phyloP scores from a whole-genome alignment of 768 basidiomycete species.

The Kondoa subrosea region DNA sequence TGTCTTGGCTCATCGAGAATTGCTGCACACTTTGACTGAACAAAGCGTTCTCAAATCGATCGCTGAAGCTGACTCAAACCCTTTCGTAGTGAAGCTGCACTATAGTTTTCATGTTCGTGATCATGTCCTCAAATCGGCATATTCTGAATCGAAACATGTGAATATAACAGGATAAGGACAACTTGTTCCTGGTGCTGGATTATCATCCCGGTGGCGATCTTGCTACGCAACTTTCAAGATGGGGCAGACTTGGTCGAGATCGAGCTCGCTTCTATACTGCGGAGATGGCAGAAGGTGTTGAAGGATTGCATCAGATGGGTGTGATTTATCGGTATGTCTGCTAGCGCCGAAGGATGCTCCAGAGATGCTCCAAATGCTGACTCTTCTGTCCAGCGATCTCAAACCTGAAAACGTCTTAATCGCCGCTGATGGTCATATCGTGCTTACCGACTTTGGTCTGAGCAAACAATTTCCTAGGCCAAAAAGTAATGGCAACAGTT shows the following conservation, averaged over 20 bases:
- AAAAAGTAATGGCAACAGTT: not conserved
- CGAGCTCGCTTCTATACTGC: conserved; percentile 92
- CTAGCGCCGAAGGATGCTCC: too few species aligned
- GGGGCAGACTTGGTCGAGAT: conserved; percentile 83
- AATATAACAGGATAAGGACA: conserved; percentile 54
- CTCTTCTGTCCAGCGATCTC: conserved; percentile 41
- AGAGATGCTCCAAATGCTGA: not conserved
- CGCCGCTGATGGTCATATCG: conserved; percentile 82
- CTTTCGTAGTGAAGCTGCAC: conserved; percentile 89
- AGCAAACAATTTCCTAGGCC: conserved; percentile 19
- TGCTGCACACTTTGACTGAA: conserved; percentile 90
- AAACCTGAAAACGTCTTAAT: conserved; percentile 96
- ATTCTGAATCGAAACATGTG: not conserved
- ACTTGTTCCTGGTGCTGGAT: conserved; percentile 93
- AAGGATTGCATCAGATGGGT: conserved; percentile 79
- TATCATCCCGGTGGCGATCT: conserved; percentile 93
- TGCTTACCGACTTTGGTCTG: conserved; percentile 82
- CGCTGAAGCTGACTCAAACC: conserved; percentile 61
- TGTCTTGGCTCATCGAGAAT: conserved; percentile 86
- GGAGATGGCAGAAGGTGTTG: conserved; percentile 86
- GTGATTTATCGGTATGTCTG: conserved; percentile 61
- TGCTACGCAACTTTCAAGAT: conserved; percentile 88
- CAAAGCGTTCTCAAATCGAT: conserved; percentile 87
- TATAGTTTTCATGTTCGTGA: conserved; percentile 65
- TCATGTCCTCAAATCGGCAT: not conserved